Base-by-base conservation (phyloP, 805 yeast species). In the Yarrowia bubula region DNA sequence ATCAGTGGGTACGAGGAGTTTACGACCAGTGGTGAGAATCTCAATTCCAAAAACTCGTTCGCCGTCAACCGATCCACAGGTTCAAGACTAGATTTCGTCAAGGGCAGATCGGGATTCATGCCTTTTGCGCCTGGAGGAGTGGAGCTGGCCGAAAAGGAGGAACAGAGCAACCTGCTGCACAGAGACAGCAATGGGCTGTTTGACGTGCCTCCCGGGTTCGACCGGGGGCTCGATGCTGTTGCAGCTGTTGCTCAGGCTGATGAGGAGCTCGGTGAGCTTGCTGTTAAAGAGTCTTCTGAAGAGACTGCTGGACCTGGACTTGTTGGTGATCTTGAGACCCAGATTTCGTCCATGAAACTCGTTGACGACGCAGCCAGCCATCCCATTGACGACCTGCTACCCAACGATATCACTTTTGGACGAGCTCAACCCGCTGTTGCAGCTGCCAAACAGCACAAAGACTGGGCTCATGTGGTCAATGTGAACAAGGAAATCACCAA, bases 391-490 rank as follows among this genome's bases (percentile, higher is more conserved):
- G 77, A 74, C 14, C 72, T 83, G 35, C 74, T 85, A 55, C 89
- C 89, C 1, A 75, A 79, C 53, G 83, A 82, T 47, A 73, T 83
- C 31, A 76, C 78, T 33, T 81, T 84, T 69, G 82, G 82, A 8
- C 76, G 86, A 65, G 72, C 76, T 3, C 60, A 64, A n/a, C 31
- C 61, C 7, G 46, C 47, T 7, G 15, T 15, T 46, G 66, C 37
- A 63, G 71, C 5, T 1, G 68, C 71, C 11, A 67, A 70, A 15
- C 75, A 74, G 55, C 83, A 83, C 67, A 84, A 81, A 67, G 85
- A 86, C 66, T 95, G 98, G 98, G 99, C 99, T 0, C 99, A 95
- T 76, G 85, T 90, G 44, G 97, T 95, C 10, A 97, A 95, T 70
- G 77, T 95, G 57, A 85, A 89, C 71, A 96, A 91, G 71, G 84